Evolutionary conservation across 495 filamentous ascomycete species (phyloP).

Genomic region (Chlorociboria aeruginascens): DNA sequence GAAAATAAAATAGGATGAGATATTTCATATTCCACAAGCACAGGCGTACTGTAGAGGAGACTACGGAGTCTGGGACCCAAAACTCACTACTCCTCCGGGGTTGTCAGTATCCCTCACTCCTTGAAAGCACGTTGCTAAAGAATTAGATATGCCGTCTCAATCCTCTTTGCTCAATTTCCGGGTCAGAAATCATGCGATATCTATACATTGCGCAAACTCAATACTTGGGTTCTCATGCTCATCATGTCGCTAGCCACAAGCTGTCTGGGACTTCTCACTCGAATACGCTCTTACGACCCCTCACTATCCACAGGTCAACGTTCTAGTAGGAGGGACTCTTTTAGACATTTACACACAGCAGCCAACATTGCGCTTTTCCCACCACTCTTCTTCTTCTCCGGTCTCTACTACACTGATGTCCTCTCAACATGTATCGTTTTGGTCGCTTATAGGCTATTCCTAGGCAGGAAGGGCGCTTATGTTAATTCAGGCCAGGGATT

Average conservation of each 20-base stretch:
- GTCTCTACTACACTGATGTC: constrained; percentile 88
- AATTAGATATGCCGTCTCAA: constrained; percentile 42
- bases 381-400: constrained; percentile 88
- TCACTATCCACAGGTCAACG: too few relatives aligned
- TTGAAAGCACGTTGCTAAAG: not conserved
- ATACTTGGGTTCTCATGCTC: constrained; percentile 32
- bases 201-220: constrained; percentile 36
- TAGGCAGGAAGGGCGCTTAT: constrained; percentile 25
- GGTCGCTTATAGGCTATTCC: constrained; percentile 50
- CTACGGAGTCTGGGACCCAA: constrained; percentile 80
- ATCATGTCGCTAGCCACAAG: constrained; percentile 23
- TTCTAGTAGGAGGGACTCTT: not conserved
- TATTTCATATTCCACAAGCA: constrained; percentile 90
- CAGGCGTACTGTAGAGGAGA: constrained; percentile 69
- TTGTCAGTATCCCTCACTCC: constrained; percentile 41
- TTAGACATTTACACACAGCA: constrained; percentile 40
- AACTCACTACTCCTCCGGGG: constrained; percentile 92
- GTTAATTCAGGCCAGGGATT: constrained; percentile 23
- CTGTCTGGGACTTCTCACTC: constrained; percentile 22
- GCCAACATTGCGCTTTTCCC: constrained; percentile 83
- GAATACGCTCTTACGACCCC: not conserved
- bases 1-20: constrained; percentile 55
- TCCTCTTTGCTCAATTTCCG: constrained; percentile 25
- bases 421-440: constrained; percentile 55
- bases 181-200: constrained; percentile 29